Evolutionary conservation across 352 stramenopile genomes (phyloP).

Genomic region (Pythium insidiosum): DNA sequence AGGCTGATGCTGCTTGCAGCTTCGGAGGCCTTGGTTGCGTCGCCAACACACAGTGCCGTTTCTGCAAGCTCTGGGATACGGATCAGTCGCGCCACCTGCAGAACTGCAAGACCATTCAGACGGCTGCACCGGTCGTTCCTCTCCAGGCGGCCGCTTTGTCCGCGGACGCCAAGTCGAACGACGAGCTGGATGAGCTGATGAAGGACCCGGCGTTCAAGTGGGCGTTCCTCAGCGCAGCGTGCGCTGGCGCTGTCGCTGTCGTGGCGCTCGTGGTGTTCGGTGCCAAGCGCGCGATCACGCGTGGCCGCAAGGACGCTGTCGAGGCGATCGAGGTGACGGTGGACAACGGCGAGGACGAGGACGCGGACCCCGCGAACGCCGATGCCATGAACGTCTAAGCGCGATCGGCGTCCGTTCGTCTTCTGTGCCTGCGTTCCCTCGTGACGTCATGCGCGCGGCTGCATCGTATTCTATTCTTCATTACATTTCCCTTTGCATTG

Average conservation of each 20-base stretch:
- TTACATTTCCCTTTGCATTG: too few relatives aligned
- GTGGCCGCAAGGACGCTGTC: background rate
- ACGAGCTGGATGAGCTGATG: constrained; percentile 6
- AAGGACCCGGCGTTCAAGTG: constrained; percentile 13
- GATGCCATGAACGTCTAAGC: too few relatives aligned
- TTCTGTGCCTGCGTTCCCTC: too few relatives aligned
- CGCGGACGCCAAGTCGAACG: background rate
- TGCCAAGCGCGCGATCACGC: constrained; percentile 15
- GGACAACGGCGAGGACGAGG: background rate
- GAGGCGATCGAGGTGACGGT: background rate
- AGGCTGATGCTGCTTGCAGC: background rate
- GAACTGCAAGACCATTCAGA: background rate
- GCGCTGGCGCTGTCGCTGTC: constrained; percentile 20
- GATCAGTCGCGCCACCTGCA: background rate
- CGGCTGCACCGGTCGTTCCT: background rate
- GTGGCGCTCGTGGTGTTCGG: constrained; percentile 16
- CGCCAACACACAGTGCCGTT: background rate
- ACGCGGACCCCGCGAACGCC: background rate
- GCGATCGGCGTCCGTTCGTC: too few relatives aligned
- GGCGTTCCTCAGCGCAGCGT: constrained; percentile 5
- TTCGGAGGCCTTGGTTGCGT: background rate
- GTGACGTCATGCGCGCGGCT: too few relatives aligned
- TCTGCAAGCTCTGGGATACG: background rate
- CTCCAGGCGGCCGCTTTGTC: constrained; percentile 2
- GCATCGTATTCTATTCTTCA: too few relatives aligned